Evolutionary conservation across 2,329 filamentous ascomycete genomes (phyloP).

Genomic region (Nemania serpens): DNA sequence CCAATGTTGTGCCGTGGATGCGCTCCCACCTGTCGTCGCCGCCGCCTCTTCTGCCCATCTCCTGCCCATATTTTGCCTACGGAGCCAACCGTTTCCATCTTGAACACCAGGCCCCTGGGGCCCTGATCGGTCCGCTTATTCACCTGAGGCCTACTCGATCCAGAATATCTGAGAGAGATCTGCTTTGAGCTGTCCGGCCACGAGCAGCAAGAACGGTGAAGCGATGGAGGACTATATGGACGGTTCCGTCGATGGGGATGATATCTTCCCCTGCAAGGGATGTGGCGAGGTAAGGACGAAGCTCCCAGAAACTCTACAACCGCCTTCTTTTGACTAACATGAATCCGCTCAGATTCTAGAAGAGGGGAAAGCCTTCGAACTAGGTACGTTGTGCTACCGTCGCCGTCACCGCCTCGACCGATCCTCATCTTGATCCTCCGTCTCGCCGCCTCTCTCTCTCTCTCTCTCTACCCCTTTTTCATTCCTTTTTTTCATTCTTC

Average conservation of each 20-base stretch:
- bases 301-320: neutral
- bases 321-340: conserved; percentile 30
- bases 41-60: conserved; percentile 30
- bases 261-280: conserved; percentile 88
- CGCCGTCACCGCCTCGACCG: neutral
- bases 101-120: conserved; percentile 1
- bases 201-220: conserved; percentile 29
- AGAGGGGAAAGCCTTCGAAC: conserved; percentile 97
- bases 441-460: neutral
- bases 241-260: conserved; percentile 74
- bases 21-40: conserved; percentile 4
- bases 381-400: conserved; percentile 63
- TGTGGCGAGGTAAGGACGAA: conserved; percentile 76
- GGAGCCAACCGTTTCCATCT: conserved; percentile 6
- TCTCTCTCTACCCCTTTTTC: neutral
- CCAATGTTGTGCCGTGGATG: conserved; percentile 29
- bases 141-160: neutral
- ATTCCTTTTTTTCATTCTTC: no score
- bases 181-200: conserved; percentile 23
- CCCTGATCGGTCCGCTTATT: neutral
- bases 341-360: conserved; percentile 76
- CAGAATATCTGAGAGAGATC: neutral
- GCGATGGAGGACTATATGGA: conserved; percentile 67
- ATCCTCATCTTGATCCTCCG: neutral
- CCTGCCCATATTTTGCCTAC: no score